Conservation (phyloP, 1,139 yeast genomes). For the Kodamaea sp. region DNA sequence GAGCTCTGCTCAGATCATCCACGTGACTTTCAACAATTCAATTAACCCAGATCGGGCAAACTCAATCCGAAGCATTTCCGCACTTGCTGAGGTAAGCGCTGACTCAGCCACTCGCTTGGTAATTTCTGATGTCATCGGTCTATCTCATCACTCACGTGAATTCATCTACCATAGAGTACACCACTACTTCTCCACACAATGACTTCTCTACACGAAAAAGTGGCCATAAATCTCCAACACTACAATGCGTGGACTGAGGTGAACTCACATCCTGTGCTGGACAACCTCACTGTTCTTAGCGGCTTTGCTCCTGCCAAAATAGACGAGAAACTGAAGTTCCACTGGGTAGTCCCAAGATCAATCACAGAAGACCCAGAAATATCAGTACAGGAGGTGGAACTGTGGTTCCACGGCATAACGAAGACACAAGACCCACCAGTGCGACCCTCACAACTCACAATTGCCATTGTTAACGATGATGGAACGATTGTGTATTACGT, state of each 20-base stretch:
- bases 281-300: constrained; percentile 16
- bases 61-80: too few relatives aligned
- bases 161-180: too few relatives aligned
- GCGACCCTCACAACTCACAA: constrained; percentile 44
- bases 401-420: constrained; percentile 32
- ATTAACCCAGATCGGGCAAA: too few relatives aligned
- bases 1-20: too few relatives aligned
- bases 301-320: constrained; percentile 35
- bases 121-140: too few relatives aligned
- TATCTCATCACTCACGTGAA: too few relatives aligned
- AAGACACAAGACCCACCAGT: constrained; percentile 3
- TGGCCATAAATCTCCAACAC: constrained; percentile 48
- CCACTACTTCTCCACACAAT: too few relatives aligned
- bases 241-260: constrained; percentile 57
- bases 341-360: constrained; percentile 39
- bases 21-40: too few relatives aligned
- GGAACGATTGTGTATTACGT: constrained; percentile 70
- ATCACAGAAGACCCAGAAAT: constrained; percentile 18
- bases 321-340: constrained; percentile 22
- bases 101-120: too few relatives aligned
- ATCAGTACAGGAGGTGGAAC: constrained; percentile 25
- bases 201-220: constrained; percentile 22
- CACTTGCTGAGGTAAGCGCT: too few relatives aligned
- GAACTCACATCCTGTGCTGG: constrained; percentile 16
- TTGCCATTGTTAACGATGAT: constrained; percentile 62